Percentiles rank a stretch among this genome's conserved stretches.
Conservation (phyloP, 495 filamentous ascomycete species). For the Penicillium salamii region DNA sequence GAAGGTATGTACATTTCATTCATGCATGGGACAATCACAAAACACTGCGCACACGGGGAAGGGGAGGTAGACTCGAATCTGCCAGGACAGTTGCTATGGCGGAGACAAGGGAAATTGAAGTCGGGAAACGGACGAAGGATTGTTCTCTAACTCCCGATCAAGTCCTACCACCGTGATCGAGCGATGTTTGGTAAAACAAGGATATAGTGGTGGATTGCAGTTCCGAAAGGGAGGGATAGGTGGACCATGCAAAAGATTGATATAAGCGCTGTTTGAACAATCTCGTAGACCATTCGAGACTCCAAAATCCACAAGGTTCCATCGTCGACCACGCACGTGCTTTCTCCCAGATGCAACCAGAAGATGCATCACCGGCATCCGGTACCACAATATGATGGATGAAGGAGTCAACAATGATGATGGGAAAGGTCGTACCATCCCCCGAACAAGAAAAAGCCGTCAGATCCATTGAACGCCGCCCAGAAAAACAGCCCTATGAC, state of each 20-base stretch:
- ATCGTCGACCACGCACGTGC: not conserved
- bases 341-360: constrained; percentile 12
- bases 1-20: constrained; percentile 42
- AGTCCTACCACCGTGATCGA: constrained; percentile 4
- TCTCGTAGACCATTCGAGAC: not conserved
- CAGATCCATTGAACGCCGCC: constrained; percentile 47
- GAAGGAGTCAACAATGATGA: constrained; percentile 43
- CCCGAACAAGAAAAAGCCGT: constrained; percentile 36
- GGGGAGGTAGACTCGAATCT: constrained; percentile 12
- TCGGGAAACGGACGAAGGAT: constrained; percentile 8
- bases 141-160: constrained; percentile 12
- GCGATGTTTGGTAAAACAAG: constrained; percentile 5
- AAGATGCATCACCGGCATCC: constrained; percentile 21
- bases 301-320: not conserved
- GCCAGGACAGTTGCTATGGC: constrained; percentile 6
- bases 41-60: constrained; percentile 11
- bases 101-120: constrained; percentile 12
- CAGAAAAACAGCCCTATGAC: constrained; percentile 32
- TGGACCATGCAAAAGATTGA: not conserved
- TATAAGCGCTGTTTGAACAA: not conserved
- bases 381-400: constrained; percentile 43
- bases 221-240: not conserved
- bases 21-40: constrained; percentile 27
- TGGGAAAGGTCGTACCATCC: constrained; percentile 37
- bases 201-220: not conserved